Evolutionary conservation across 805 yeast species (phyloP).

Genomic region (Saccharomycopsis sp.): DNA sequence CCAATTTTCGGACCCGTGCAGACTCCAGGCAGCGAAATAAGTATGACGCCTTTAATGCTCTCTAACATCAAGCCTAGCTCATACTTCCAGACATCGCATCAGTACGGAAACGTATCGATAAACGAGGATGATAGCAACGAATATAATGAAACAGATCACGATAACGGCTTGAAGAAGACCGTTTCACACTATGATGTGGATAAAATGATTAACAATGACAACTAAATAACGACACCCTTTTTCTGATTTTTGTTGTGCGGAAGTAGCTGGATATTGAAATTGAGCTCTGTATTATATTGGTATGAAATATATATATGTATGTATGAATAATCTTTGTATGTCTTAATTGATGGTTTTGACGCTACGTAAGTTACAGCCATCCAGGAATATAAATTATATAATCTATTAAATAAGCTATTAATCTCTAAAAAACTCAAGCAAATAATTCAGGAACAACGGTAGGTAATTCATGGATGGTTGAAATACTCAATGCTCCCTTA

Average conservation of each 20-base stretch:
- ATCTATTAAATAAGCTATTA: neutral
- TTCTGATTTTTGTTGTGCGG: neutral
- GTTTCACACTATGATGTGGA: neutral
- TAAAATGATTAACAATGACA: neutral
- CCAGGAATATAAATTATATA: neutral
- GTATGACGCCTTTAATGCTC: conserved; percentile 20
- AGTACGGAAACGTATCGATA: neutral
- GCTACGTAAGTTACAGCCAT: no score
- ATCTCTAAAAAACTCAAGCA: neutral
- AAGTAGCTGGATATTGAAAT: neutral
- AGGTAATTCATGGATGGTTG: conserved; percentile 51
- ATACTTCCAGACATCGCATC: neutral
- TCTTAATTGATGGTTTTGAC: no score
- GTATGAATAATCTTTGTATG: neutral
- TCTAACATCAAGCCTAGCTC: neutral
- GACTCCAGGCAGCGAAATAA: conserved; percentile 20
- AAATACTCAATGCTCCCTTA: conserved; percentile 45
- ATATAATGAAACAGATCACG: neutral
- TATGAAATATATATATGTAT: no score
- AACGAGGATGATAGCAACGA: neutral
- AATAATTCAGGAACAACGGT: conserved; percentile 48
- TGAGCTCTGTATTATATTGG: neutral
- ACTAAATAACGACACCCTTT: neutral
- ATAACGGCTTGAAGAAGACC: neutral
- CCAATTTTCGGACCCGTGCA: conserved; percentile 21